Conservation (phyloP, 2,329 filamentous ascomycete genomes). For the Aspergillus intermedius region DNA sequence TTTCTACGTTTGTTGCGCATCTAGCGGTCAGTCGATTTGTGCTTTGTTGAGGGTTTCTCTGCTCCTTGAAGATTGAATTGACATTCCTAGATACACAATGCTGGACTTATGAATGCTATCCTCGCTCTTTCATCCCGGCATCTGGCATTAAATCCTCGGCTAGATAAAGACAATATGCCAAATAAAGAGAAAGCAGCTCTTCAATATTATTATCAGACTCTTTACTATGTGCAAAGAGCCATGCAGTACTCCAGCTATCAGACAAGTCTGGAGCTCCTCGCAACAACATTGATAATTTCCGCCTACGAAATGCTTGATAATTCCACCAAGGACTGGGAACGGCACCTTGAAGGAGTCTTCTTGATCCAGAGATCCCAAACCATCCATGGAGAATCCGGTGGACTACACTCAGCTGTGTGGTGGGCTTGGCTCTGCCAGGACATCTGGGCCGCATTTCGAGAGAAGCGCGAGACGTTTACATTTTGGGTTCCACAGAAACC, state of each 20-base stretch:
- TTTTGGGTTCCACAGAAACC: slow-evolving; percentile 51
- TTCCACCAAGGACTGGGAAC: slow-evolving; percentile 51
- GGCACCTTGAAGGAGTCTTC: slow-evolving; percentile 57
- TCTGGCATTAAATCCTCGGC: slow-evolving; percentile 11
- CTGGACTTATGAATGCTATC: slow-evolving; percentile 22
- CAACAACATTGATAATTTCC: slow-evolving; percentile 16
- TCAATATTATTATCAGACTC: slow-evolving; percentile 23
- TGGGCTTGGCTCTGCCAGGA: slow-evolving; percentile 61
- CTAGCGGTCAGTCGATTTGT: slow-evolving; percentile 8
- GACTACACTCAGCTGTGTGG: slow-evolving; percentile 54
- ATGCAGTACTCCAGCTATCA: slow-evolving; percentile 20
- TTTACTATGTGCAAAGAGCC: slow-evolving; percentile 22
- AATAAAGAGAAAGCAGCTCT: slow-evolving; percentile 13
- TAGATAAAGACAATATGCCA: slow-evolving; percentile 1
- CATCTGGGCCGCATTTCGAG: slow-evolving; percentile 57
- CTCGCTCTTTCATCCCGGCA: slow-evolving; percentile 20
- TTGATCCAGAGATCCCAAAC: slow-evolving; percentile 57
- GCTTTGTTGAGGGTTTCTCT: background rate
- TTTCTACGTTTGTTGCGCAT: slow-evolving; percentile 14
- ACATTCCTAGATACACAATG: slow-evolving; percentile 12
- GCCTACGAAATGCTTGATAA: slow-evolving; percentile 59
- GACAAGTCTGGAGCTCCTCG: slow-evolving; percentile 21
- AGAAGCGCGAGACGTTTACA: slow-evolving; percentile 48
- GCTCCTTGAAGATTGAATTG: background rate
- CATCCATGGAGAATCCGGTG: slow-evolving; percentile 52